Base-by-base conservation (phyloP, 441 rosid genomes). In the Populus hybrid region DNA sequence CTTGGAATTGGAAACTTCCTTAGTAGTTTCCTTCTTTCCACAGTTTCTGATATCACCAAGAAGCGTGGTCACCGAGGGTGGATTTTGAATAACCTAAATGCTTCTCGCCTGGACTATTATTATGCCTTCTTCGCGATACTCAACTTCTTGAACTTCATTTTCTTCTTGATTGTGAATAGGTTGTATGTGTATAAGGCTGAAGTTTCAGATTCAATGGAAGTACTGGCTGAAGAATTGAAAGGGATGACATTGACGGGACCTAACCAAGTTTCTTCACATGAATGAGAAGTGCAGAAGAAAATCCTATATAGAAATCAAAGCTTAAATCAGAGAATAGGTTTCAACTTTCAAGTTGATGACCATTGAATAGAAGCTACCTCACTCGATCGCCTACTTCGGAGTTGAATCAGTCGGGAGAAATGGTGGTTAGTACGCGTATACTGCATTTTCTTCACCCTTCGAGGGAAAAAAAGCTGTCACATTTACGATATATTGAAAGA, bases 61-160 rank as follows among this genome's bases (percentile, higher is more conserved):
- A 74, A 79, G 26, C 77, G 78, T 2, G 97, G 94, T 3, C 88
- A 87, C 74, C 69, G 57, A 1, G 90, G 92, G 40, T 94, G 99
- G 98, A 96, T 94, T 76, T 72, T 85, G 80, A 89, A 96, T 73
- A 96, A 96, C 85, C 88, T 94, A 14, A 96, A 91, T 38, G 93
- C 86, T 40, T 94, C 98, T 36, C 95, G 90, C 77, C 73, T 94
- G n/a, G 97, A 96, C 78, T 85, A 94, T 80, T 93, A 92, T 74
- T 94, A 93, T 61, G 85, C 91, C 4, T 93, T 96, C 82, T 90
- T 94, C 1, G 92, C 93, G 0, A 72, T 88, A 12, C 87, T 94
- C 32, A 90, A 89, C 83, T 66, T 86, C 24, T 32, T 93, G 38
- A 94, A 96, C 84, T 85, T 96, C 32, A 16, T 86, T 5, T 86